A percentile compares a stretch with the other conserved stretches of the same genome.
Conservation (phyloP, 805 yeast genomes). For the Candida andamanensis region DNA sequence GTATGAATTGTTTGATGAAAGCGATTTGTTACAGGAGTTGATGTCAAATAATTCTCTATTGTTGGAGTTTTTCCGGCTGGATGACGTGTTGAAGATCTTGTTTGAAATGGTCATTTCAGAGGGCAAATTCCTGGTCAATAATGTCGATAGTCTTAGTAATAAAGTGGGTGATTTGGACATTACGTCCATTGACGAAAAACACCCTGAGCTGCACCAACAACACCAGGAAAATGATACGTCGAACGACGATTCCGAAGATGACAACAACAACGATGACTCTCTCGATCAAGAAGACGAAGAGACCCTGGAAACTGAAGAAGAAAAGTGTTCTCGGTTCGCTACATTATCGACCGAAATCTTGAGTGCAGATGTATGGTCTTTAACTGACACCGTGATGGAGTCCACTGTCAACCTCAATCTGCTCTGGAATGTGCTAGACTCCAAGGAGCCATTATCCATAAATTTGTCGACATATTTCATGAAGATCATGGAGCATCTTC, state of each 20-base stretch:
- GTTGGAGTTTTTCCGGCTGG: constrained; percentile 38
- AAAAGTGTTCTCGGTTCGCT: constrained; percentile 31
- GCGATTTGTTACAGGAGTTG: constrained; percentile 39
- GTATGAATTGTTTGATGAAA: constrained; percentile 35
- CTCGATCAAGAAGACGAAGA: constrained; percentile 21
- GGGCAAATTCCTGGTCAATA: constrained; percentile 20
- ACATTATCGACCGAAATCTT: constrained; percentile 76
- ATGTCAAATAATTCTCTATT: constrained; percentile 38
- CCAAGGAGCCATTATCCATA: constrained; percentile 61
- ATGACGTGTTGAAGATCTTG: constrained; percentile 28
- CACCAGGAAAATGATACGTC: constrained; percentile 2
- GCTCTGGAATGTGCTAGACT: constrained; percentile 78
- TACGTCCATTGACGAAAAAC: constrained; percentile 4
- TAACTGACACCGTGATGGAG: constrained; percentile 86
- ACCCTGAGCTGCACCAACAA: too few relatives aligned
- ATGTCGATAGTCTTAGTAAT: not conserved
- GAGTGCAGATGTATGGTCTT: constrained; percentile 89
- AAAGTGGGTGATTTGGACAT: not conserved
- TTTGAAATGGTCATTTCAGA: constrained; percentile 35
- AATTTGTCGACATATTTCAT: constrained; percentile 82
- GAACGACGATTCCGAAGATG: constrained; percentile 17
- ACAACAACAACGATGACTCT: constrained; percentile 19
- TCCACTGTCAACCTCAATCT: constrained; percentile 56
- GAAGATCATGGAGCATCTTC: constrained; percentile 72
- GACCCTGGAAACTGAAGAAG: constrained; percentile 29